These are phyloP conservation scores for Gastrodia elata DNA, from an alignment of 106 monocot genomes.

Conservation along the genomic window DNA sequence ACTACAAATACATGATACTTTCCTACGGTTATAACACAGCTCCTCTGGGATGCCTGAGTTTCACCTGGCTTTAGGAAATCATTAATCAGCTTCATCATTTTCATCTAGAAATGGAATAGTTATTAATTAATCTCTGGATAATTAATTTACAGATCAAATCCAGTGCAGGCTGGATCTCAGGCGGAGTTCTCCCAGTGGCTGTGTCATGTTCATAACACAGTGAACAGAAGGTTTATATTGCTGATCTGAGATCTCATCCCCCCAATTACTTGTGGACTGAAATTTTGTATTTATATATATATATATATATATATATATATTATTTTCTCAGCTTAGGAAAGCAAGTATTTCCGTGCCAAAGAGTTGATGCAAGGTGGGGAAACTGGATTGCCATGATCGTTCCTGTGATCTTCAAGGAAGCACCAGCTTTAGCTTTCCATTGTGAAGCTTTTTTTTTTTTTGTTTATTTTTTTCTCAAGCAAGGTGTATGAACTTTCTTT, in stretches of 20 bases:
- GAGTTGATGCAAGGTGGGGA: conserved; percentile 88
- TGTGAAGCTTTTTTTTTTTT: neutral
- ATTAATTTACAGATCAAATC: conserved; percentile 49
- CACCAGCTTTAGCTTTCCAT: neutral
- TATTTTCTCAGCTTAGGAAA: conserved; percentile 71
- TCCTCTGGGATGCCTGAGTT: too few species aligned
- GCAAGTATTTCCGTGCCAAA: conserved; percentile 64
- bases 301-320: neutral
- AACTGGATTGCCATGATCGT: conserved; percentile 72
- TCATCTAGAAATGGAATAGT: too few species aligned
- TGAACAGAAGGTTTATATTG: conserved; percentile 77
- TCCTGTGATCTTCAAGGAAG: conserved; percentile 61
- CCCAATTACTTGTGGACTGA: neutral
- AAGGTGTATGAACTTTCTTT: too few species aligned
- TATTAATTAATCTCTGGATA: too few species aligned
- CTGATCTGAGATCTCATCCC: neutral
- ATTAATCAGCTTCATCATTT: too few species aligned
- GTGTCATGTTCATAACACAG: conserved; percentile 85
- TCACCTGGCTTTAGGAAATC: too few species aligned
- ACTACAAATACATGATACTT: too few species aligned
- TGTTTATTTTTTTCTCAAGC: too few species aligned
- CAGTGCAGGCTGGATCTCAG: conserved; percentile 85
- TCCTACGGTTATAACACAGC: too few species aligned
- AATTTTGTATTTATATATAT: neutral
- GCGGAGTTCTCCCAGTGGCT: conserved; percentile 87